A percentile compares a stretch with the other conserved stretches of the same genome.
Conservation (phyloP, 2,329 filamentous ascomycete species). For the Colletotrichum spinosum region DNA sequence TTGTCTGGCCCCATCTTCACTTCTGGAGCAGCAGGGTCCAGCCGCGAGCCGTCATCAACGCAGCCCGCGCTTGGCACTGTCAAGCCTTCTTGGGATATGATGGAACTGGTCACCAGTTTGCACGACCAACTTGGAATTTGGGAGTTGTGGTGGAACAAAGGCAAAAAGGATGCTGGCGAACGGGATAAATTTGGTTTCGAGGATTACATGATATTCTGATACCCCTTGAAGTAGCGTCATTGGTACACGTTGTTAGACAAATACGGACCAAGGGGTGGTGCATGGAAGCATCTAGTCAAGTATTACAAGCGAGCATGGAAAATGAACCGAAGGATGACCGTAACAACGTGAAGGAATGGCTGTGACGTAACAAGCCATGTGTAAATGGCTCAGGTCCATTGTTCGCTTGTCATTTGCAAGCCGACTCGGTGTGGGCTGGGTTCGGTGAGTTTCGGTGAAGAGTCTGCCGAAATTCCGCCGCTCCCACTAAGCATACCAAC, state of each 20-base stretch:
- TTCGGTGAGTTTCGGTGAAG: slow-evolving; percentile 32
- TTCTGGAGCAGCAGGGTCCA: slow-evolving; percentile 49
- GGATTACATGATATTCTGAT: slow-evolving; percentile 30
- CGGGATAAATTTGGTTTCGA: slow-evolving; percentile 11
- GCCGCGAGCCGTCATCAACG: slow-evolving; percentile 45
- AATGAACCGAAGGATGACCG: background rate
- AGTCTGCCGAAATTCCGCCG: slow-evolving; percentile 37
- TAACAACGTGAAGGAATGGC: too few species aligned
- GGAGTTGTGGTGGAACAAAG: slow-evolving; percentile 47
- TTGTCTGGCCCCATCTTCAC: slow-evolving; percentile 47
- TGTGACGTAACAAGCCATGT: background rate
- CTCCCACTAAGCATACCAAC: slow-evolving; percentile 29
- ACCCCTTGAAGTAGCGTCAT: background rate
- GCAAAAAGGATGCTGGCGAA: slow-evolving; percentile 6
- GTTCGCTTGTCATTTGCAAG: slow-evolving; percentile 2
- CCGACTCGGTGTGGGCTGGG: slow-evolving; percentile 21
- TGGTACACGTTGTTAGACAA: background rate
- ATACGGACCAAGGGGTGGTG: too few species aligned
- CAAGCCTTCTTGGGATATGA: slow-evolving; percentile 46
- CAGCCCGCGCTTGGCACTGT: slow-evolving; percentile 51
- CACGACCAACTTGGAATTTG: slow-evolving; percentile 47
- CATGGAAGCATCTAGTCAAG: background rate
- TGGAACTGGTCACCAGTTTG: slow-evolving; percentile 47
- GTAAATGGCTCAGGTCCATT: slow-evolving; percentile 6
- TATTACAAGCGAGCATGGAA: background rate